These are phyloP conservation scores for Colletotrichum sp. DNA, from an alignment of 2,329 filamentous ascomycete genomes.

Conservation along the genomic window DNA sequence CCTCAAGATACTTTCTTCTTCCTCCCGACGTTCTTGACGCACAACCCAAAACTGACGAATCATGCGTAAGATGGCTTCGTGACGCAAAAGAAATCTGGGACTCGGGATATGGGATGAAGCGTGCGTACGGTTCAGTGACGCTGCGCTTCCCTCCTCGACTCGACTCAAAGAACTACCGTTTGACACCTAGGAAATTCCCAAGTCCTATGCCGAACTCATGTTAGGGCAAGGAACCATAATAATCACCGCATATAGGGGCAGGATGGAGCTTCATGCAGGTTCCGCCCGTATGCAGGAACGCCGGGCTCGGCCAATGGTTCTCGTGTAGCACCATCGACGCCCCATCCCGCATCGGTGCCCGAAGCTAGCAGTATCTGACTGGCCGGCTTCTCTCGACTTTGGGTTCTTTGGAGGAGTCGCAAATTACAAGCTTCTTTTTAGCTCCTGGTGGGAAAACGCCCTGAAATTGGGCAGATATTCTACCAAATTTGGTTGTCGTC, in stretches of 20 bases:
- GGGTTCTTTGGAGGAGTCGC: not conserved
- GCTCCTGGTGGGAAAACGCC: not conserved
- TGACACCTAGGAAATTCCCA: not conserved
- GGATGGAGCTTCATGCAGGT: conserved; percentile 6
- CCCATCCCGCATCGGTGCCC: not conserved
- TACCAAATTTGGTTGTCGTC: not conserved
- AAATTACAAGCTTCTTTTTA: conserved; percentile 2
- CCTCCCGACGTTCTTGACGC: not conserved
- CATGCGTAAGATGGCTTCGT: not conserved
- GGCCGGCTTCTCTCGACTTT: not conserved
- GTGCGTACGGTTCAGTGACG: not conserved
- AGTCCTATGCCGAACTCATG: not conserved
- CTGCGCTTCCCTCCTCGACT: not conserved
- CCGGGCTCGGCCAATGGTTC: not conserved
- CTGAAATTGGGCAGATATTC: not conserved
- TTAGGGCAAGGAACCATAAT: not conserved
- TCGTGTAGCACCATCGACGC: not conserved
- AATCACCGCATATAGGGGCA: conserved; percentile 5
- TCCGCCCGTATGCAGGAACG: conserved; percentile 17
- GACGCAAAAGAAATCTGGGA: not conserved
- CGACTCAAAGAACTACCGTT: not conserved
- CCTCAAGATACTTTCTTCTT: not conserved
- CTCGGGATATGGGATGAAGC: not conserved
- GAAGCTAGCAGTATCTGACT: not conserved
- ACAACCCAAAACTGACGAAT: not conserved